Evolutionary conservation across 2,329 filamentous ascomycete species (phyloP), one percentile per base, ranked within the genome.

Genomic region (Albophoma yamanashiensis): DNA sequence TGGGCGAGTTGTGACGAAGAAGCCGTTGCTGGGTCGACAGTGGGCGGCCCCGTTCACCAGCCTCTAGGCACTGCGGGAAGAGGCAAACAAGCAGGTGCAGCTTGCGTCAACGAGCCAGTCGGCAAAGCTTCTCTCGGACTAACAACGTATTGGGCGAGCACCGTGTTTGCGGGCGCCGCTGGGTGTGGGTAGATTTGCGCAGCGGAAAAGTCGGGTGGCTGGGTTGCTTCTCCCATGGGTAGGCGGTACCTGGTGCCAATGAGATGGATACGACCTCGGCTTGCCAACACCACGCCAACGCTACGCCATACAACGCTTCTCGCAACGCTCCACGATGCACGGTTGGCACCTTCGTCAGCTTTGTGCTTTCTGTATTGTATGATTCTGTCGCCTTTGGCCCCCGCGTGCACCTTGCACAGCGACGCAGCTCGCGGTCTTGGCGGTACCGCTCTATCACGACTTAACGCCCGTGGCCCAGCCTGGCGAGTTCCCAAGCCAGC

Each of bases 391-490:
- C 58, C 61, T 59, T 64, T 60, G 53, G 56, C 27, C 55, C 34
- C 34, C 56, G 40, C 27, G 22, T 2, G 53, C 53, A 36, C 25
- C 20, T 31, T 53, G 50, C 52, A 60, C 47, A 47, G 50, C 38
- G 58, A 42, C 53, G 42, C 27, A 47, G 55, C 15, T 15, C 43
- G 42, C 58, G 55, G 36, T 57, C 17, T n/a, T 52, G 42, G 53
- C 40, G 42, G 69, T 71, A 69, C 63, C 62, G 60, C 62, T 53
- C 63, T 70, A 71, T 63, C 69, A 66, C 20, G 42, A 65, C 45
- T 60, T 69, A 67, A 71, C 67, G 67, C 59, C 58, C 47, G n/a
- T 57, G 58, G 58, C 60, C 34, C 56, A 38, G 56, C 6, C 53
- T 12, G 20, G 27, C 5, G 39, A 42, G 55, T 40, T 6, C 42